These are phyloP conservation scores for Sphaceloma murrayae DNA, from an alignment of 2,329 filamentous ascomycete genomes.

Conservation along the genomic window DNA sequence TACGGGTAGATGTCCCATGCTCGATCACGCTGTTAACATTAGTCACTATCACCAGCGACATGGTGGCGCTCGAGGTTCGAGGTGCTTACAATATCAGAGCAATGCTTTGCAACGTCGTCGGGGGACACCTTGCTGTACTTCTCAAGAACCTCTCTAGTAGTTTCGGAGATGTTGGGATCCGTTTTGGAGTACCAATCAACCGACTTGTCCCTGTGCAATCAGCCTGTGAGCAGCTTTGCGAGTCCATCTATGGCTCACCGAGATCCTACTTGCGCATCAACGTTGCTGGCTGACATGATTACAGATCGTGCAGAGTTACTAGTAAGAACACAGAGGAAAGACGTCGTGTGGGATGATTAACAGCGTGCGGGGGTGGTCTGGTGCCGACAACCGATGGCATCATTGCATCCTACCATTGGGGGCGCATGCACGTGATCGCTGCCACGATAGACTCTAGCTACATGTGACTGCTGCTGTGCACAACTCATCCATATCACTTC, in stretches of 20 bases:
- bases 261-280: background rate
- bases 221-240: background rate
- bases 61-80: background rate
- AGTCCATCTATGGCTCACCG: background rate
- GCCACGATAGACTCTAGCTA: too few species aligned
- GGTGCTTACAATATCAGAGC: slow-evolving; percentile 28
- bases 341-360: too few species aligned
- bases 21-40: slow-evolving; percentile 20
- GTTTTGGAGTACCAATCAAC: slow-evolving; percentile 27
- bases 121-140: slow-evolving; percentile 32
- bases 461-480: too few species aligned
- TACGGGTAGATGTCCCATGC: slow-evolving; percentile 22
- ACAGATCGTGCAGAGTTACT: background rate
- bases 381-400: slow-evolving; percentile 12
- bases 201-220: slow-evolving; percentile 13
- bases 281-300: background rate
- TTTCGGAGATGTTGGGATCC: slow-evolving; percentile 25
- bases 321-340: too few species aligned
- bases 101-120: slow-evolving; percentile 30
- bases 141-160: slow-evolving; percentile 30
- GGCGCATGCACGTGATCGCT: too few species aligned
- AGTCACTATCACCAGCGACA: background rate
- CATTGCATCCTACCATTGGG: too few species aligned
- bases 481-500: too few species aligned
- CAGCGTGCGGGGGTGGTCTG: too few species aligned